Percentiles rank a stretch among this genome's conserved stretches.
Conservation (phyloP, 176 grass and related monocot genomes). For the Ananas comosus region DNA sequence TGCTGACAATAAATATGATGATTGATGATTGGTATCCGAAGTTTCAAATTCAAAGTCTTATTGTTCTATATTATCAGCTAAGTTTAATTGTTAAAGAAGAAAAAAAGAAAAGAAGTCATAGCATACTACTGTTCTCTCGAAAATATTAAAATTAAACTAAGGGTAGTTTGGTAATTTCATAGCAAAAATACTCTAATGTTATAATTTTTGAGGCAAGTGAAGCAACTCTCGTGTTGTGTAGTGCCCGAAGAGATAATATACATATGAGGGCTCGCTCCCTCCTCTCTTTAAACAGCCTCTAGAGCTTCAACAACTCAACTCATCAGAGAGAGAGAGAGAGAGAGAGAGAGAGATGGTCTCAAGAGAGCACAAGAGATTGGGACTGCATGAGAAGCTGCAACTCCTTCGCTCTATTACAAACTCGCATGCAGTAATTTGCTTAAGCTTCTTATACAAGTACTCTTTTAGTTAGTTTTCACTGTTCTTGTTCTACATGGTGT, state of each 20-base stretch:
- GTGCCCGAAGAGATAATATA: not conserved
- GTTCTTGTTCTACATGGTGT: too few species aligned
- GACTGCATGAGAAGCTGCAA: conserved; percentile 23
- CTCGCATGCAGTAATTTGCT: conserved; percentile 25
- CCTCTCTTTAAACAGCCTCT: conserved; percentile 9
- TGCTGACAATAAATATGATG: too few species aligned
- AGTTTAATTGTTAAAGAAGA: not conserved
- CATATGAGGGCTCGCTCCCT: not conserved
- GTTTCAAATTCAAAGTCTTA: too few species aligned
- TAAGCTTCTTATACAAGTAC: not conserved
- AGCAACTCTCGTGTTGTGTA: conserved; percentile 5
- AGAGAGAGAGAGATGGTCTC: conserved; percentile 14
- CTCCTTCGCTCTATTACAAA: conserved; percentile 17
- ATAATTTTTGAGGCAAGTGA: conserved; percentile 4
- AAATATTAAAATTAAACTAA: not conserved
- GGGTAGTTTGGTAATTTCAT: not conserved
- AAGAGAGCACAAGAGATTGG: conserved; percentile 16
- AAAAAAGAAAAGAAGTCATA: too few species aligned
- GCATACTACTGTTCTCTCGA: not conserved
- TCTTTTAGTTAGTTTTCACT: too few species aligned
- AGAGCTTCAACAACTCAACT: not conserved
- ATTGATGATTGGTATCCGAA: too few species aligned
- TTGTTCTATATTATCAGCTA: not conserved
- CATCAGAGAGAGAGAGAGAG: conserved; percentile 8
- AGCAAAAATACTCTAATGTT: not conserved